Conservation (phyloP, 1,139 yeast genomes). For the Candida tropicalis region DNA sequence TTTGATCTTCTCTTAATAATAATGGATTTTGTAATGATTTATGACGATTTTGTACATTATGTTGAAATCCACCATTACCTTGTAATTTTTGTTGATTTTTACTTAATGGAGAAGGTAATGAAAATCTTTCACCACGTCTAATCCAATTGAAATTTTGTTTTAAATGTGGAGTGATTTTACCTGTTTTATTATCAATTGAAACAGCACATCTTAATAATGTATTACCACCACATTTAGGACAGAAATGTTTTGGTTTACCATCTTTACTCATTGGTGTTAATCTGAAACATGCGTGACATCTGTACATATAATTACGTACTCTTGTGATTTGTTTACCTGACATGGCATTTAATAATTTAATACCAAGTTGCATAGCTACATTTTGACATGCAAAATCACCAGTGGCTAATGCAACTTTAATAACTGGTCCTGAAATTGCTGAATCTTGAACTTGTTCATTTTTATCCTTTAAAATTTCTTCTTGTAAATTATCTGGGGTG, state of each 20-base stretch:
- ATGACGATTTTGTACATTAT: constrained; percentile 60
- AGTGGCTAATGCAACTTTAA: constrained; percentile 82
- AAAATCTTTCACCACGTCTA: constrained; percentile 79
- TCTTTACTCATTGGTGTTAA: constrained; percentile 75
- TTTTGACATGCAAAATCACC: constrained; percentile 99
- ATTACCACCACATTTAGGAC: constrained; percentile 95
- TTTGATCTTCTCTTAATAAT: constrained; percentile 87
- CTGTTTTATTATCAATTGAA: constrained; percentile 76
- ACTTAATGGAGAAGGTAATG: constrained; percentile 72
- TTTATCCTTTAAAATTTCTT: constrained; percentile 66
- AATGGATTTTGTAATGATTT: constrained; percentile 54
- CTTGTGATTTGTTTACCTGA: constrained; percentile 85
- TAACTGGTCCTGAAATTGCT: constrained; percentile 28
- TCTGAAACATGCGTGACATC: constrained; percentile 96
- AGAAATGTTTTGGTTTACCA: constrained; percentile 82
- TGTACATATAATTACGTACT: constrained; percentile 87
- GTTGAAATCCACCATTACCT: constrained; percentile 77
- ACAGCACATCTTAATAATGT: constrained; percentile 91
- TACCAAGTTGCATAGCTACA: constrained; percentile 87
- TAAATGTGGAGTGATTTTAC: constrained; percentile 85
- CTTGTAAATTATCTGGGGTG: constrained; percentile 79
- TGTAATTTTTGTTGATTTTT: constrained; percentile 61
- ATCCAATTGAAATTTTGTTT: constrained; percentile 94
- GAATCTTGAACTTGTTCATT: constrained; percentile 46
- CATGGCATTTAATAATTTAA: constrained; percentile 80